Base-by-base conservation (phyloP, 257 asterid species). In the Primulina tabacum region DNA sequence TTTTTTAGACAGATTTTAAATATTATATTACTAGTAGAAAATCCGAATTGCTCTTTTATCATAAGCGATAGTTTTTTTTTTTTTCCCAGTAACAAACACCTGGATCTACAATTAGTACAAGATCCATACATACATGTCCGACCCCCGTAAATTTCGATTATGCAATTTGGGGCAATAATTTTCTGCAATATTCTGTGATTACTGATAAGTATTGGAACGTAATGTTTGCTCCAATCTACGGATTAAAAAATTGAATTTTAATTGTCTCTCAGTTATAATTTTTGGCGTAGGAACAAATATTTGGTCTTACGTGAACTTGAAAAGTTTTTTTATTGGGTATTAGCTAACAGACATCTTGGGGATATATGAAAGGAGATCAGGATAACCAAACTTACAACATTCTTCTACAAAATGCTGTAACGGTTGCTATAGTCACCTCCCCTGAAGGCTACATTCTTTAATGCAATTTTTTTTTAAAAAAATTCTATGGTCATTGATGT, bases 381-480 rank as follows among this genome's bases (percentile, higher is more conserved):
- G 88, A 76, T 47, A 47, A 77, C 32, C 78, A 76, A 59, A 83
- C 77, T 65, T 92, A 79, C 82, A 85, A 83, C 79, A 90, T 90
- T 73, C 90, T 92, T 61, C 32, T 92, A 70, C 98, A 92, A 71
- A 92, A 90, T 60, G 98, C 97, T 34, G 98, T 90, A 77, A 92
- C 98, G 1, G 97, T 92, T 62, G 84, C 92, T 43, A 68, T 90
- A 50, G 83, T 92, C 69, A 71, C 94, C n/a, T 64, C 83, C n/a
- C 52, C 70, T 30, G 78, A 82, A 83, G 97, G 96, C 24, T 10
- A n/a, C 14, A 52, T 11, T 64, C 4, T 50, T 30, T 4, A 40
- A 60, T 28, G 34, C 60, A 4, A 20, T 43, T 40, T 7, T 21
- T 37, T 33, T 33, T 20, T 43, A 56, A 1, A n/a, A n/a, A n/a